Evolutionary conservation across 768 basidiomycete species (phyloP), one percentile per base, ranked within the genome.

Genomic region (Tephrocybe rancida): DNA sequence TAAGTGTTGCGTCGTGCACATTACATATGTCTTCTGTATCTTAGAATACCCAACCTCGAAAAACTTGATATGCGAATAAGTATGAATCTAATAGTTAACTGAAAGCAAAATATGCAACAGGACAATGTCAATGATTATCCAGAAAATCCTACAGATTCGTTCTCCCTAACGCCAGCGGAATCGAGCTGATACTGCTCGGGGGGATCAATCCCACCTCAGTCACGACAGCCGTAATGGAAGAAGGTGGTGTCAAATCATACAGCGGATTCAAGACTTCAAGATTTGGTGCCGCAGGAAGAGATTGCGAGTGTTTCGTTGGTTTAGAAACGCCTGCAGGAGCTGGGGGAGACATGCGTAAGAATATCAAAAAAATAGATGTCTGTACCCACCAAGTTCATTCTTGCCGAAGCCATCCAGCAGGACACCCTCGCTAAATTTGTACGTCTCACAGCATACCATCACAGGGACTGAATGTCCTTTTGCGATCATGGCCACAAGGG

Each of bases 181-280:
- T 89, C 34, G 88, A 88, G 62, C 88, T 85, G 59, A 95, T 92
- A 57, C 92, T 92, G 60, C 87, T 93, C 0, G 95, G 92, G 3
- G 95, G 95, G 57, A 96, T 97, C 50, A 98, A 77, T 1, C 96
- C 96, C 39, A 95, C 95, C 73, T 99, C 97, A 2, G 96, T 98
- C 50, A 98, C 94, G 21, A 99, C 92, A 16, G 91, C 96, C 1
- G 97, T 96, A 57, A 99, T 95, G 66, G 85, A 90, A 18, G 83
- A 83, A 1, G 95, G 90, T 1, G 96, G 92, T 2, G 97, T 97
- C 39, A 98, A 76, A 69, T 99, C 97, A 65, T 98, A 99, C 11
- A 98, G 70, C 5, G 96, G 89, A 67, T 90, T 92, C 57, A 97
- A 73, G 19, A 88, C 81, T 60, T 93, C 87, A 14, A 97, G 76